Evolutionary conservation across 2,329 filamentous ascomycete genomes (phyloP).

Genomic region (Onygenales sp.): DNA sequence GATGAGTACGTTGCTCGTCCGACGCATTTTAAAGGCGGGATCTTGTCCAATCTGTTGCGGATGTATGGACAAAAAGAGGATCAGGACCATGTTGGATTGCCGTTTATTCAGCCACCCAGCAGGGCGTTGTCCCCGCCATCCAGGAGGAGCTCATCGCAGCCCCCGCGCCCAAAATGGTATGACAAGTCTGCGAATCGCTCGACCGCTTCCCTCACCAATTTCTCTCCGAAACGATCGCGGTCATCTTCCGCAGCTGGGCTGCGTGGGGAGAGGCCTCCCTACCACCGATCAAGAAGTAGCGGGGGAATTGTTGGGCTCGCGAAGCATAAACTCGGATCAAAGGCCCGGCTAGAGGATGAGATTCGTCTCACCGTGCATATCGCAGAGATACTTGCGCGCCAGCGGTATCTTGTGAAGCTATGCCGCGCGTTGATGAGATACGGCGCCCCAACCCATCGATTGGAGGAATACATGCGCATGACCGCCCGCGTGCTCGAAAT

Average conservation of each 20-base stretch:
- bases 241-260: background rate
- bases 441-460: slow-evolving; percentile 79
- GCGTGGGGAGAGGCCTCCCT: slow-evolving; percentile 11
- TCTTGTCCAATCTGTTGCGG: slow-evolving; percentile 63
- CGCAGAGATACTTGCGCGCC: slow-evolving; percentile 63
- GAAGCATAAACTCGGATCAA: slow-evolving; percentile 12
- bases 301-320: slow-evolving; percentile 19
- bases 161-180: slow-evolving; percentile 31
- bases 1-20: slow-evolving; percentile 53
- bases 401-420: slow-evolving; percentile 74
- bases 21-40: slow-evolving; percentile 59
- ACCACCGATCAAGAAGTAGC: slow-evolving; percentile 29
- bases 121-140: background rate
- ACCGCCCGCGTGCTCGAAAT: slow-evolving; percentile 81
- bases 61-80: slow-evolving; percentile 43
- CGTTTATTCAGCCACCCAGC: slow-evolving; percentile 9
- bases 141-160: background rate
- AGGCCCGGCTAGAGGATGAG: slow-evolving; percentile 33
- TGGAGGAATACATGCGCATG: slow-evolving; percentile 87
- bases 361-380: slow-evolving; percentile 53
- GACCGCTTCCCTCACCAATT: slow-evolving; percentile 23
- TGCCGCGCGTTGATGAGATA: slow-evolving; percentile 83
- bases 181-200: slow-evolving; percentile 29
- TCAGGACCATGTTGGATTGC: slow-evolving; percentile 11
- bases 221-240: slow-evolving; percentile 6